Evolutionary conservation across 2,329 filamentous ascomycete species (phyloP).

Genomic region (Bipolaris zeicola): DNA sequence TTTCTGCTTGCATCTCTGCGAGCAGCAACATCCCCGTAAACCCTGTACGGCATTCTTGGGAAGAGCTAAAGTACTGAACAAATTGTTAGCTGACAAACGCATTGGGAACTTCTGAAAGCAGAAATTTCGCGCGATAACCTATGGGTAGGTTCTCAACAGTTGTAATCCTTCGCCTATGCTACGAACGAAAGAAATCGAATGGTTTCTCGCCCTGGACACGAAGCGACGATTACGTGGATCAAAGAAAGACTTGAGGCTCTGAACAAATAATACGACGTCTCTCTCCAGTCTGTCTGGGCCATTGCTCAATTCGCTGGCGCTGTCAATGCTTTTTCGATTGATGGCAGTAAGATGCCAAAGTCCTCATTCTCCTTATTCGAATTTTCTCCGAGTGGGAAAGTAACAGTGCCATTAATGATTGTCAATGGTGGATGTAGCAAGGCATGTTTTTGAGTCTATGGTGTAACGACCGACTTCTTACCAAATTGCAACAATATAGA

Average conservation of each 20-base stretch:
- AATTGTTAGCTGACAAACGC: not conserved
- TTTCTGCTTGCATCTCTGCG: not conserved
- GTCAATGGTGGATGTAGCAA: not conserved
- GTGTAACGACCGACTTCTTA: constrained; percentile 2
- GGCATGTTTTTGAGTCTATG: not conserved
- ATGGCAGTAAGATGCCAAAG: not conserved
- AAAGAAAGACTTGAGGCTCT: not conserved
- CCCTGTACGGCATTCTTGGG: not conserved
- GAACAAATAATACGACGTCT: not conserved
- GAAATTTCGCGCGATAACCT: not conserved
- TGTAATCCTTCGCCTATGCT: not conserved
- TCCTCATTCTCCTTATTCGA: not conserved
- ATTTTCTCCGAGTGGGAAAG: not conserved
- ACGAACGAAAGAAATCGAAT: not conserved
- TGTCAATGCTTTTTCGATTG: not conserved
- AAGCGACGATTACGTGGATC: not conserved
- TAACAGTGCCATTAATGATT: not conserved
- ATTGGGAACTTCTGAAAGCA: not conserved
- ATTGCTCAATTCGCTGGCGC: not conserved
- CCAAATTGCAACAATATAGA: not conserved
- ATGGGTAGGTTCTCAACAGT: not conserved
- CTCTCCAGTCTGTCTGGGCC: not conserved
- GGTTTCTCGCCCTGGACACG: not conserved
- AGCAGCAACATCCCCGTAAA: not conserved
- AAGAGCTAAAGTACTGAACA: not conserved